Conservation (phyloP, 768 basidiomycete genomes). For the Lactarius psammicola region DNA sequence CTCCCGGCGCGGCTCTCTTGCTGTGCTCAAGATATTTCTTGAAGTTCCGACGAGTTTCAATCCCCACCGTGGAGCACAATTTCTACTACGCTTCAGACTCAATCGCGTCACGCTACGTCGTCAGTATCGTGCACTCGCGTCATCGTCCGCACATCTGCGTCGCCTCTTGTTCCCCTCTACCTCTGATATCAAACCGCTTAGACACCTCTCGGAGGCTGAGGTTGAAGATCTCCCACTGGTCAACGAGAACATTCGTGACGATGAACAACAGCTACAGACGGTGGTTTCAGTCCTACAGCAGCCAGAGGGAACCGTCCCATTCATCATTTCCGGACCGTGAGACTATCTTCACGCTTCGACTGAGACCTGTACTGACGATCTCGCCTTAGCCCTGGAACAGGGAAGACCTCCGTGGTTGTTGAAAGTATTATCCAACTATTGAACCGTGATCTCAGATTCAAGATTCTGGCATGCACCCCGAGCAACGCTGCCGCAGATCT, state of each 20-base stretch:
- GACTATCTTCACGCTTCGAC: slow-evolving; percentile 26
- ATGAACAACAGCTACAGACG: slow-evolving; percentile 49
- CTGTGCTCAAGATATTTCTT: slow-evolving; percentile 49
- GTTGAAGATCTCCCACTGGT: slow-evolving; percentile 32
- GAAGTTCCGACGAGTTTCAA: slow-evolving; percentile 47
- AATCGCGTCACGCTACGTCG: slow-evolving; percentile 55
- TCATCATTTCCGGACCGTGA: slow-evolving; percentile 63
- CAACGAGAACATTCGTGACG: slow-evolving; percentile 47
- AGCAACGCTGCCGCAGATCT: slow-evolving; percentile 41
- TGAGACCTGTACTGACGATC: background rate
- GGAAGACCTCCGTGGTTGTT: slow-evolving; percentile 41
- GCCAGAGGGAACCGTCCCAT: slow-evolving; percentile 49
- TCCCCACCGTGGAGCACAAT: slow-evolving; percentile 39
- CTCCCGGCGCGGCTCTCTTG: slow-evolving; percentile 20
- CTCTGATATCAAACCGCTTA: slow-evolving; percentile 32
- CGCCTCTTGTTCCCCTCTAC: slow-evolving; percentile 51
- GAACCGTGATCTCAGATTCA: slow-evolving; percentile 23
- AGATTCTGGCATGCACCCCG: slow-evolving; percentile 40
- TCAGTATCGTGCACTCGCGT: slow-evolving; percentile 58
- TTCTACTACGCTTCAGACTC: slow-evolving; percentile 52
- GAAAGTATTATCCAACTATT: slow-evolving; percentile 40
- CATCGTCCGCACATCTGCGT: slow-evolving; percentile 40
- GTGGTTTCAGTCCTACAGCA: slow-evolving; percentile 47
- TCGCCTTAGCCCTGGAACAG: slow-evolving; percentile 40
- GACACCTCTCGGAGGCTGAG: slow-evolving; percentile 23